Base-by-base conservation (phyloP, 2,329 filamentous ascomycete species). In the Talaromyces sp. region DNA sequence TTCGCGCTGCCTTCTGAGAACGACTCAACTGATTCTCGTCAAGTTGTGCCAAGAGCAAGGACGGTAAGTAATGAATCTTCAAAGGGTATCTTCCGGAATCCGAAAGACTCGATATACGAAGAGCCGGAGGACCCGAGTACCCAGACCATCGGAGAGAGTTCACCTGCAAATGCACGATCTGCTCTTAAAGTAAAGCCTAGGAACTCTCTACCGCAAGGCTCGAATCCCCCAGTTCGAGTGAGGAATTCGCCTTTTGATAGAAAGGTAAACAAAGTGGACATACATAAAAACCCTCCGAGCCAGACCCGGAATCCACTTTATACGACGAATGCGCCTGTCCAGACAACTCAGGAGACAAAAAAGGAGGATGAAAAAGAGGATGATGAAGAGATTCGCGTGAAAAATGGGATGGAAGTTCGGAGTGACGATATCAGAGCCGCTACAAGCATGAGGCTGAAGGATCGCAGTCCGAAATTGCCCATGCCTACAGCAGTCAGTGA, bases 401-500 rank as follows among this genome's bases (percentile, higher is more conserved):
- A 89, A 74, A 85, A 94, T 67, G 91, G 89, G 19, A 81, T 90
- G 63, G 92, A 97, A 73, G 85, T 96, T 62, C 84, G 92, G 64
- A 79, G 89, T 67, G 88, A 96, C 53, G 93, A 97, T 60, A 94
- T 97, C 63, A 85, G 90, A 60, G 85, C 89, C 64, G 93, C 93
- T 56, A 97, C 93, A 7, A 94, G 89, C 75, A 95, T 95, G 84
- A 88, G 81, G 70, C 79, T 94, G 63, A 91, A 86, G 71, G 91
- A 96, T 73, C 87, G 92, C 69, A 97, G 91, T 74, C 76, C 86
- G 58, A 95, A 89, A 70, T 80, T 97, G 62, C 93, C 92, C 28
- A 93, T 88, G 68, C 93, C 93, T 63, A 90, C 89, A 56, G 87
- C 89, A 68, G 92, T 97, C 74, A 97, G 91, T 77, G 89, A 97